Conservation (phyloP, 1,139 yeast species). For the Candida albicans region DNA sequence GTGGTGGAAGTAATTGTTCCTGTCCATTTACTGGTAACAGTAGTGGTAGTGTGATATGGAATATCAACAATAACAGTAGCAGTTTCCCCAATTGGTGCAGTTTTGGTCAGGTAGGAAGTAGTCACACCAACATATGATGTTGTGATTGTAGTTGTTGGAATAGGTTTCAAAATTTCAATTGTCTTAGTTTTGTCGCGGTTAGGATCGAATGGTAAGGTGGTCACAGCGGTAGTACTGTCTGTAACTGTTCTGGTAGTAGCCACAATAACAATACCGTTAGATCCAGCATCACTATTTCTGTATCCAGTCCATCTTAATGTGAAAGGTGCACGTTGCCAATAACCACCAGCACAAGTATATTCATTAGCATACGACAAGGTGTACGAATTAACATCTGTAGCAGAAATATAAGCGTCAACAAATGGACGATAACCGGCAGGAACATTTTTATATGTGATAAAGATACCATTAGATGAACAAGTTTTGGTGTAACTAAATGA, state of each 20-base stretch:
- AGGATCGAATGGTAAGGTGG: constrained; percentile 18
- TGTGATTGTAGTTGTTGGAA: constrained; percentile 14
- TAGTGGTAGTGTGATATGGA: constrained; percentile 16
- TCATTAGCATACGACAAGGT: constrained; percentile 14
- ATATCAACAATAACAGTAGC: constrained; percentile 8
- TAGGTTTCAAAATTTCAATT: constrained; percentile 19
- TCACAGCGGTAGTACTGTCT: constrained; percentile 20
- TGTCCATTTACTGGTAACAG: constrained; percentile 7
- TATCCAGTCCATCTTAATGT: constrained; percentile 13
- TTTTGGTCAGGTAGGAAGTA: constrained; percentile 11
- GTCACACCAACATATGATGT: constrained; percentile 4
- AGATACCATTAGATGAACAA: constrained; percentile 18
- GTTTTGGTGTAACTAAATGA: constrained; percentile 11
- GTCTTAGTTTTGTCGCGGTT: constrained; percentile 18
- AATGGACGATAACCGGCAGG: constrained; percentile 37
- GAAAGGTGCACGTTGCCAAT: background rate
- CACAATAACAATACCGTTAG: constrained; percentile 23
- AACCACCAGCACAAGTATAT: constrained; percentile 15
- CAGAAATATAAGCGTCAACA: constrained; percentile 19
- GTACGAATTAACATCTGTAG: constrained; percentile 1
- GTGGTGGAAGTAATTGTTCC: constrained; percentile 8
- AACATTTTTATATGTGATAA: constrained; percentile 20
- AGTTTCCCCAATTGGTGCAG: background rate
- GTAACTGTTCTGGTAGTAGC: constrained; percentile 26
- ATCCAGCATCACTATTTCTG: constrained; percentile 15